Base-by-base conservation (phyloP, 306 rosid species). In the Sesbania bispinosa region DNA sequence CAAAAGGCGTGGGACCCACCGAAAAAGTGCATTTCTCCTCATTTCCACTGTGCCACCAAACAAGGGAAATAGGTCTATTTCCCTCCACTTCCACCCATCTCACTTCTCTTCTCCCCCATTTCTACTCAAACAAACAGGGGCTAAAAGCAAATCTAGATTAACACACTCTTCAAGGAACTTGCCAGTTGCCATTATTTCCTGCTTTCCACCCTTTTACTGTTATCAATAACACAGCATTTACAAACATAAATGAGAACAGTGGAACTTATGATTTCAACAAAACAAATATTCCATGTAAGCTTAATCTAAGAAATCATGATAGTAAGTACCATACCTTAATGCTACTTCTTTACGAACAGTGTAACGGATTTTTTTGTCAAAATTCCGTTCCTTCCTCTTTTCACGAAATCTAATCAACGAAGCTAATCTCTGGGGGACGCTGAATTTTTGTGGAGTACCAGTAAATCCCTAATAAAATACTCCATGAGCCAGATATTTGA, bases 311-410 rank as follows among this genome's bases (percentile, higher is more conserved):
- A 27, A 30, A 76, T 41, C 73, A 35, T 24, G 41, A 79, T 69
- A 57, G 41, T 32, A 82, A 67, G 75, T 15, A 76, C 21, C 65
- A 52, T 87, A 85, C 96, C 96, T 87, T 46, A 87, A 83, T 26
- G 96, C 93, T 32, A 87, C 96, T 83, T 87, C 93, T 76, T 89
- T 87, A 43, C 90, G 92, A 77, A 89, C 96, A 47, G 90, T 85
- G 51, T 89, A 89, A 30, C 96, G 90, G 14, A 87, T 87, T 82
- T 89, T 89, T 83, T 89, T 87, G 78, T 89, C 96, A 84, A 87
- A 89, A 77, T 87, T 85, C 29, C 90, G 68, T 69, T 89, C 96
- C 61, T 89, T 89, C 64, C 96, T 71, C 82, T 89, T 89, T 74
- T 89, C 96, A 21, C 93, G 96, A 77, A 89, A 89, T 75, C 96